Conservation (phyloP, 148 eudicot species). For the Gaultheria prostrata region DNA sequence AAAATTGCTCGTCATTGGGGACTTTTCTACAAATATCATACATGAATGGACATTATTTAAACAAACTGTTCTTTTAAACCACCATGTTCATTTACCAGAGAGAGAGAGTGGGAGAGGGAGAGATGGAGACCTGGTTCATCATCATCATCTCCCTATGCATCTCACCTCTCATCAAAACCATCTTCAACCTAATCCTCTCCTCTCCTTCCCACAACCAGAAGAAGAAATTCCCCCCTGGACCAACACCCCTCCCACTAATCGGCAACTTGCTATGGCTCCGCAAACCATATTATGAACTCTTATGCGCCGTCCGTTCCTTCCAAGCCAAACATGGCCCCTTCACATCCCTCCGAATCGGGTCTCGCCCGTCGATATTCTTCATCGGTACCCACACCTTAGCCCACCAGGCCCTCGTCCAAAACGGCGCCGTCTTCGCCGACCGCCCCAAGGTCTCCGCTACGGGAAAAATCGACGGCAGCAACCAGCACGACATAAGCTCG, state of each 20-base stretch:
- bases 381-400: not conserved
- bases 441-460: slow-evolving; percentile 1
- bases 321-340: slow-evolving; percentile 43
- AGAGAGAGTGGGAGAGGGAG: too few relatives aligned
- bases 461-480: not conserved
- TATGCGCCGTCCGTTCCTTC: slow-evolving; percentile 32
- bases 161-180: too few relatives aligned
- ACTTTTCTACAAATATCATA: too few relatives aligned
- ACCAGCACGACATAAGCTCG: slow-evolving; percentile 2
- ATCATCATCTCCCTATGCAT: too few relatives aligned
- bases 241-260: slow-evolving; percentile 35
- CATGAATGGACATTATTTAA: too few relatives aligned
- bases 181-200: slow-evolving; percentile 14
- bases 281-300: slow-evolving; percentile 40
- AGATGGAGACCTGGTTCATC: too few relatives aligned
- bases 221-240: slow-evolving; percentile 50
- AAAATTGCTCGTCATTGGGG: too few relatives aligned
- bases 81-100: too few relatives aligned
- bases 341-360: slow-evolving; percentile 13
- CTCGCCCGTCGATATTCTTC: slow-evolving; percentile 17
- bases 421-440: slow-evolving; percentile 47
- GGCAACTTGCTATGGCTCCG: slow-evolving; percentile 37
- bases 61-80: too few relatives aligned
- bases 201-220: slow-evolving; percentile 7
- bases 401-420: not conserved